These are phyloP conservation scores for Handroanthus guayacan DNA, from an alignment of 257 asterid species.

Conservation along the genomic window DNA sequence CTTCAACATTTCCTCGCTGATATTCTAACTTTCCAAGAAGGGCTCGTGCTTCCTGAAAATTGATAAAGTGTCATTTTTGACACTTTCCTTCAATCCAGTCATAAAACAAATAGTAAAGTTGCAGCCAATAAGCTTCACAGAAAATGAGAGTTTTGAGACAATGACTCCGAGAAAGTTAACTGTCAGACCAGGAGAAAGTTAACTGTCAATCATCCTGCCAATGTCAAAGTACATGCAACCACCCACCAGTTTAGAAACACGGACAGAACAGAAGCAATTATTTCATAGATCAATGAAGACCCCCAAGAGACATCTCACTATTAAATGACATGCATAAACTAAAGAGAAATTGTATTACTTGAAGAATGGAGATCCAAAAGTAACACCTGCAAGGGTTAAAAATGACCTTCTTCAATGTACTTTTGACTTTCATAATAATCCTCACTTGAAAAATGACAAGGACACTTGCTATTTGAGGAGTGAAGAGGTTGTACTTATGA, in stretches of 20 bases:
- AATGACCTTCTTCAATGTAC: background rate
- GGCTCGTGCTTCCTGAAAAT: conserved; percentile 96
- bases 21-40: conserved; percentile 97
- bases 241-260: conserved; percentile 14
- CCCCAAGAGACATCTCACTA: conserved; percentile 18
- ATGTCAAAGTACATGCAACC: conserved; percentile 16
- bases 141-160: conserved; percentile 18
- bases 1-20: conserved; percentile 96
- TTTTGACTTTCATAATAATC: conserved; percentile 12
- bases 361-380: conserved; percentile 22
- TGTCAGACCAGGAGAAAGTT: too few relatives aligned
- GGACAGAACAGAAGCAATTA: conserved; percentile 2
- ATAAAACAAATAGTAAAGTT: conserved; percentile 41
- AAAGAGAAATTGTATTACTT: conserved; percentile 25
- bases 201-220: conserved; percentile 7
- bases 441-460: background rate
- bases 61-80: conserved; percentile 40
- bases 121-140: conserved; percentile 29
- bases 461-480: conserved; percentile 9
- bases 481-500: conserved; percentile 4
- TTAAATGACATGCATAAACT: background rate
- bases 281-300: conserved; percentile 18
- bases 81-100: conserved; percentile 42
- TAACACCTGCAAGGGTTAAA: background rate
- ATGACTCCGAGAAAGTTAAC: conserved; percentile 15